A percentile compares a stretch with the other conserved stretches of the same genome.
Evolutionary conservation across 805 yeast species (phyloP).

Genomic region (Sugiyamaella floridensis): DNA sequence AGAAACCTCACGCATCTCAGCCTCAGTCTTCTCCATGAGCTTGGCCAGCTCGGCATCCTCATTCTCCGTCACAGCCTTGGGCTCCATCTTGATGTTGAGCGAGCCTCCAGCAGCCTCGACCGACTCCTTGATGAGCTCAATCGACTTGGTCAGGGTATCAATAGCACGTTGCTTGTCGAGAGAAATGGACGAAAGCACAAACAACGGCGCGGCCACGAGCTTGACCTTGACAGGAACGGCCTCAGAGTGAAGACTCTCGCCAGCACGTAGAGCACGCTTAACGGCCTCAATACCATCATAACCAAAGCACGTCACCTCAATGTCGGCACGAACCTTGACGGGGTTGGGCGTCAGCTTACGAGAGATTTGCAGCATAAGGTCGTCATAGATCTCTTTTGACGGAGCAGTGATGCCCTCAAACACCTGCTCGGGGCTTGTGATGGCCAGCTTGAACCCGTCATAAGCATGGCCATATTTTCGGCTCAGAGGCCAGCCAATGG

Average conservation of each 20-base stretch:
- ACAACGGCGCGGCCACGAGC: conserved; percentile 95
- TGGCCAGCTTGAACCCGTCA: conserved; percentile 94
- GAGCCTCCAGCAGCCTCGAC: conserved; percentile 75
- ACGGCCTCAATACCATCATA: conserved; percentile 98
- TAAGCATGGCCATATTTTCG: conserved; percentile 94
- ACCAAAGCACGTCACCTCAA: conserved; percentile 93
- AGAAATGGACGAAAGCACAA: conserved; percentile 87
- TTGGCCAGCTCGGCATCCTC: conserved; percentile 98
- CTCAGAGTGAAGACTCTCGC: conserved; percentile 78
- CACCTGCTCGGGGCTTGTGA: conserved; percentile 77
- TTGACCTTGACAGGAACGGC: conserved; percentile 85
- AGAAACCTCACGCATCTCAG: conserved; percentile 77
- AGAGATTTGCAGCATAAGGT: conserved; percentile 78
- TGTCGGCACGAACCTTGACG: conserved; percentile 95
- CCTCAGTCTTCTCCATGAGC: conserved; percentile 85
- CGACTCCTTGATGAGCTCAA: conserved; percentile 62
- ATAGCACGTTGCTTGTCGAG: conserved; percentile 88
- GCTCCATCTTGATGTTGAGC: conserved; percentile 92
- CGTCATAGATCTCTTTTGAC: conserved; percentile 66
- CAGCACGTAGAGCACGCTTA: conserved; percentile 78
- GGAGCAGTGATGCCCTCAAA: conserved; percentile 77
- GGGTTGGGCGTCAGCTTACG: conserved; percentile 97
- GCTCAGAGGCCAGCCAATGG: conserved; percentile 96
- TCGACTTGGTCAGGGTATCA: conserved; percentile 69
- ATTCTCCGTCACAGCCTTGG: conserved; percentile 97